These are phyloP conservation scores for Pythium rhizo-oryzae DNA, from an alignment of 352 stramenopile genomes.

Conservation along the genomic window DNA sequence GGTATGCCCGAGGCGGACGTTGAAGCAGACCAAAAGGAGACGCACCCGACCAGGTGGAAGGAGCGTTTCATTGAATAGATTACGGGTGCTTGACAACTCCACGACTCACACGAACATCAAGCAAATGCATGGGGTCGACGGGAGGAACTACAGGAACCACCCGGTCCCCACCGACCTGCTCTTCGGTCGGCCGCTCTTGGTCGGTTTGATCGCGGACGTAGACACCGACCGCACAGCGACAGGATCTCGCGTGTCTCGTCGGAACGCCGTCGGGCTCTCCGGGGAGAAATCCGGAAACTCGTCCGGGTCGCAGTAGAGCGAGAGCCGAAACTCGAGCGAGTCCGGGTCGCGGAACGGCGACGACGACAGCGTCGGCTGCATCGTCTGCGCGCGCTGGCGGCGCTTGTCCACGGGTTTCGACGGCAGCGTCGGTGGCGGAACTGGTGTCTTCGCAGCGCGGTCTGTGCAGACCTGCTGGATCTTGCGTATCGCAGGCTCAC, in stretches of 20 bases:
- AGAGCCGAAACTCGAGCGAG: constrained; percentile 25
- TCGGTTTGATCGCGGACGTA: constrained; percentile 1
- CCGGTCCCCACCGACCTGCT: constrained; percentile 12
- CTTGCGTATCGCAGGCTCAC: neutral
- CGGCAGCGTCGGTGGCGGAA: neutral
- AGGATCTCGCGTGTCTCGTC: neutral
- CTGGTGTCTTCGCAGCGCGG: neutral
- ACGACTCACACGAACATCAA: neutral
- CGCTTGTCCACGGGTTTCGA: constrained; percentile 7
- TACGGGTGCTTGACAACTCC: neutral
- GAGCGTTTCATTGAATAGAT: neutral
- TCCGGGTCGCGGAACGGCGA: constrained; percentile 16
- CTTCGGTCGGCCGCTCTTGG: constrained; percentile 12
- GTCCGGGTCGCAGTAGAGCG: constrained; percentile 23
- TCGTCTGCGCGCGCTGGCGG: constrained; percentile 20
- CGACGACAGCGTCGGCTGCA: constrained; percentile 8
- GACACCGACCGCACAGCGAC: neutral
- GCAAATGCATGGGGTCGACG: neutral
- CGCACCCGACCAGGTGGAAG: too few species aligned
- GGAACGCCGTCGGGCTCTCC: neutral
- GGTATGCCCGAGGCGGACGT: too few species aligned
- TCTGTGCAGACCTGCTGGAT: constrained; percentile 8
- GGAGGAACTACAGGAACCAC: neutral
- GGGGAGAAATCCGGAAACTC: neutral
- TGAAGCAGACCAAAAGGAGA: too few species aligned